Evolutionary conservation across 2,329 filamentous ascomycete species (phyloP).

Genomic region (Aureobasidium sp.): DNA sequence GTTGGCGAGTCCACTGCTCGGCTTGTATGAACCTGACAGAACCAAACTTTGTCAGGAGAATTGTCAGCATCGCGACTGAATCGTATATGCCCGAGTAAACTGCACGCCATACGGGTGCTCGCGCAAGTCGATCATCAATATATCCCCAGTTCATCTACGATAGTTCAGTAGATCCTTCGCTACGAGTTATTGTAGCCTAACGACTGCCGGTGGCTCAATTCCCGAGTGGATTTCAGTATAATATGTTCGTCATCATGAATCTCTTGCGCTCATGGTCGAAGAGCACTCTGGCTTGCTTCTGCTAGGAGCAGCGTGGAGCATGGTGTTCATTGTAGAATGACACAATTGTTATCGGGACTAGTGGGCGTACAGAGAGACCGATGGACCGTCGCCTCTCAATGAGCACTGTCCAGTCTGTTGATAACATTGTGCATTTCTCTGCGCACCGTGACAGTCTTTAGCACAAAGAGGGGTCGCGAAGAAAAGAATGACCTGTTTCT

Average conservation of each 20-base stretch:
- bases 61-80: neutral
- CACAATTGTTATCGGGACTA: too few species aligned
- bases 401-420: too few species aligned
- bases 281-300: neutral
- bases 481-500: too few species aligned
- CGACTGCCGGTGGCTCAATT: neutral
- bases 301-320: neutral
- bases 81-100: neutral
- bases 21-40: neutral
- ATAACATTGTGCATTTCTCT: too few species aligned
- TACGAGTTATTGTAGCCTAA: neutral
- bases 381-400: too few species aligned
- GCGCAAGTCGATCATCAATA: neutral
- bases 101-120: neutral
- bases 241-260: neutral
- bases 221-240: neutral
- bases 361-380: too few species aligned
- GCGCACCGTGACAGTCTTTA: too few species aligned
- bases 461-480: too few species aligned
- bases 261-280: neutral
- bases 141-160: neutral
- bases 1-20: neutral
- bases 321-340: too few species aligned
- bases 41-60: neutral
- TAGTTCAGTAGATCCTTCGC: neutral